Conservation (phyloP, 2,329 filamentous ascomycete genomes). For the Tolypocladium endophyticum region DNA sequence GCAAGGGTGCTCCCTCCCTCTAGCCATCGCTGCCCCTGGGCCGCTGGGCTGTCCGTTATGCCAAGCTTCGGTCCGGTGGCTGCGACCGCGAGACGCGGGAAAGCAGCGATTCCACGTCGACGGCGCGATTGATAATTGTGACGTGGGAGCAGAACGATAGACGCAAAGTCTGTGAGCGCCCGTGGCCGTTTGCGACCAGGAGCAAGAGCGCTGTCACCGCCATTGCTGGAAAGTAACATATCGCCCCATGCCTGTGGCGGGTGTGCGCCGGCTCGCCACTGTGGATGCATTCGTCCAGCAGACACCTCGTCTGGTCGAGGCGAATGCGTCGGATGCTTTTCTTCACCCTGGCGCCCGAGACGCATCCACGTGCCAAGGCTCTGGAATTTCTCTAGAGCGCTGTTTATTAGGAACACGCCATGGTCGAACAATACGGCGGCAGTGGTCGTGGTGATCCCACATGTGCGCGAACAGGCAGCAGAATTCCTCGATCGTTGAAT, state of each 20-base stretch:
- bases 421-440: background rate
- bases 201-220: background rate
- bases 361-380: background rate
- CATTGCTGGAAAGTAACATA: background rate
- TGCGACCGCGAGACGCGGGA: background rate
- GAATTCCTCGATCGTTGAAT: conserved; percentile 16
- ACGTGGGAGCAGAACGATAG: background rate
- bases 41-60: background rate
- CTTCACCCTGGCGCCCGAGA: background rate
- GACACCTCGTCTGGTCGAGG: background rate
- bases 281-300: background rate
- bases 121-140: background rate
- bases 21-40: too few species aligned
- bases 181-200: background rate
- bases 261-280: background rate
- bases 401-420: background rate
- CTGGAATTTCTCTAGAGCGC: background rate
- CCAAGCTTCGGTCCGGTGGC: background rate
- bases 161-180: background rate
- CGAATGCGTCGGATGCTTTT: background rate
- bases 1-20: background rate
- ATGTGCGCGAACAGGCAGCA: conserved; percentile 15
- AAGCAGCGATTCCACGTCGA: background rate
- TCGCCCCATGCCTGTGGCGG: background rate
- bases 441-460: background rate